phyloP scores from a whole-genome alignment of 176 grass and related monocot species.

The Carex myosuroides region DNA sequence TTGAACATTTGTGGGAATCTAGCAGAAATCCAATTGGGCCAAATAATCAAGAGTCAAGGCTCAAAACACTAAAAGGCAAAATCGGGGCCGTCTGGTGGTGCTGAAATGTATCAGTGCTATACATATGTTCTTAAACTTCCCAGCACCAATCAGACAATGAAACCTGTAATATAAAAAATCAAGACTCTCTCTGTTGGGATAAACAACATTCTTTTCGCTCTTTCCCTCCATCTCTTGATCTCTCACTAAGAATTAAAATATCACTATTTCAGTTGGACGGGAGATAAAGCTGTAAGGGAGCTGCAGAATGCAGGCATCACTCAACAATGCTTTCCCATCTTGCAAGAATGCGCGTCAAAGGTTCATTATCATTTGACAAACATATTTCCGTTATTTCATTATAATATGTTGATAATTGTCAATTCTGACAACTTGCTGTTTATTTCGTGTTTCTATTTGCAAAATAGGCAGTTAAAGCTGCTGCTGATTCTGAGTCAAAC shows the following conservation, averaged over 20 bases:
- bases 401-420: slow-evolving; percentile 2
- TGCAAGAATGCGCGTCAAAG: slow-evolving; percentile 93
- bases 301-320: slow-evolving; percentile 69
- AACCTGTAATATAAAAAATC: background rate
- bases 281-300: slow-evolving; percentile 65
- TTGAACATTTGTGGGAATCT: background rate
- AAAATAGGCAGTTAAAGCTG: slow-evolving; percentile 77
- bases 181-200: background rate
- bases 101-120: background rate
- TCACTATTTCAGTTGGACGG: slow-evolving; percentile 76
- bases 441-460: background rate
- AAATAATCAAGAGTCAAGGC: background rate
- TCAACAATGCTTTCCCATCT: slow-evolving; percentile 44
- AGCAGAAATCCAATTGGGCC: background rate
- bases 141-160: background rate
- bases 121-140: background rate
- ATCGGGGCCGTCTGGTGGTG: background rate
- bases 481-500: slow-evolving; percentile 65
- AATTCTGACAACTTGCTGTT: background rate
- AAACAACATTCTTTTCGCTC: background rate
- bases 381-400: slow-evolving; percentile 15
- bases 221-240: slow-evolving; percentile 5
- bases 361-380: slow-evolving; percentile 33
- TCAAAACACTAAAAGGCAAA: background rate
- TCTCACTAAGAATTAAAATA: slow-evolving; percentile 22